Evolutionary conservation across 768 basidiomycete genomes (phyloP).

Genomic region (Dendrothele bispora): DNA sequence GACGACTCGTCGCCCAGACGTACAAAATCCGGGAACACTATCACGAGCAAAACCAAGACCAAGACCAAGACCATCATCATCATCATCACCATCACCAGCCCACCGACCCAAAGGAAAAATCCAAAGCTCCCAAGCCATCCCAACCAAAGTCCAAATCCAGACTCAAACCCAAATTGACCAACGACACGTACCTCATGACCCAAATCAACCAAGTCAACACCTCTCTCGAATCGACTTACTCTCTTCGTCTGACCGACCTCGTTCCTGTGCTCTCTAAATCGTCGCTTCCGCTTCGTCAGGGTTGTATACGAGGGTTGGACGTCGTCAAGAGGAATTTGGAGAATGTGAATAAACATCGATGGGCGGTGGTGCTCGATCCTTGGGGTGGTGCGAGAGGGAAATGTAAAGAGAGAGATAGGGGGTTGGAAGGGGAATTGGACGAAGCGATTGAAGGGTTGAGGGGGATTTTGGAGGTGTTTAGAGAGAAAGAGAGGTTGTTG

Average conservation of each 20-base stretch:
- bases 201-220: constrained; percentile 26
- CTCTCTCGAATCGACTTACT: constrained; percentile 25
- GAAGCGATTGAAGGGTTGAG: constrained; percentile 21
- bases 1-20: constrained; percentile 20
- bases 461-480: constrained; percentile 30
- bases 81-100: too few species aligned
- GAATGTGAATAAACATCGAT: constrained; percentile 35
- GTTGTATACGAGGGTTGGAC: constrained; percentile 24
- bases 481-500: constrained; percentile 27
- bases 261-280: constrained; percentile 32
- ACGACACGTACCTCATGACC: constrained; percentile 36
- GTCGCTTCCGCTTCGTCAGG: constrained; percentile 33
- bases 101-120: too few species aligned
- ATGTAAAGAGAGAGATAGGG: constrained; percentile 13
- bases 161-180: constrained; percentile 6
- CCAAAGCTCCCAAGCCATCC: too few species aligned
- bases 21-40: constrained; percentile 6
- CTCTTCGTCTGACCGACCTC: constrained; percentile 31
- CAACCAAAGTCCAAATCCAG: too few species aligned
- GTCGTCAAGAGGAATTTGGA: constrained; percentile 24
- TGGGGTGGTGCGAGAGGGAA: constrained; percentile 22
- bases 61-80: constrained; percentile 21
- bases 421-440: constrained; percentile 23
- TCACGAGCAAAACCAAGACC: too few species aligned
- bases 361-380: too few species aligned